These are phyloP conservation scores for Pseudognaphalium luteoalbum DNA, from an alignment of 129 eudicot species.

Conservation along the genomic window DNA sequence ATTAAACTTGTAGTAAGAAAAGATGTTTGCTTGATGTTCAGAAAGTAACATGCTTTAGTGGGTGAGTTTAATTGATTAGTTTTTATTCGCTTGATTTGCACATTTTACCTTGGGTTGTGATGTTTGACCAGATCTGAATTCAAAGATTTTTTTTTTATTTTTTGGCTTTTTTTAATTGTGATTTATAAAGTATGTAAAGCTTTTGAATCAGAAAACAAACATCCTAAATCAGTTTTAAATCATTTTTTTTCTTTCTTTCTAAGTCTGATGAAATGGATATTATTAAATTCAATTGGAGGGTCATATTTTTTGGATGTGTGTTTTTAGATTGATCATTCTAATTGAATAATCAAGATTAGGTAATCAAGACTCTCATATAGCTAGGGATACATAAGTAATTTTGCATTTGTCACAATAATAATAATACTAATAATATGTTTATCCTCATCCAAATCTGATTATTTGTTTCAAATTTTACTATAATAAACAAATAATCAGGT, in stretches of 20 bases:
- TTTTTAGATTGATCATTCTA: not conserved
- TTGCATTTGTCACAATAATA: not conserved
- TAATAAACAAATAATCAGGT: not conserved
- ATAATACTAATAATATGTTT: too few relatives aligned
- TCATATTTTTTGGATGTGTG: not conserved
- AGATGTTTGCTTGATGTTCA: constrained; percentile 15
- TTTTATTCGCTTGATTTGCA: constrained; percentile 30
- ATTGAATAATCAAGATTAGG: not conserved
- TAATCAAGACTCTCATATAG: not conserved
- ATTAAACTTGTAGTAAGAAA: constrained; percentile 14
- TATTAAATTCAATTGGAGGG: not conserved
- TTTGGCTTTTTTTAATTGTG: constrained; percentile 22
- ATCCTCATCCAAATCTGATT: not conserved
- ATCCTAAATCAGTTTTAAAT: constrained; percentile 21
- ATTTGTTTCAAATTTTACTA: not conserved
- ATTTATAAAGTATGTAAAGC: constrained; percentile 3
- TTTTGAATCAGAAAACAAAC: constrained; percentile 14
- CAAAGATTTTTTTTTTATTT: not conserved
- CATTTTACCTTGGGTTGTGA: constrained; percentile 31
- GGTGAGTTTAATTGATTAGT: constrained; percentile 18
- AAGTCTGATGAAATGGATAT: not conserved
- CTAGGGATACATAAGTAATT: not conserved
- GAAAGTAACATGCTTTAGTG: constrained; percentile 8
- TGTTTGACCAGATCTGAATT: constrained; percentile 42
- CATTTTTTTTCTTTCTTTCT: not conserved